Conservation (phyloP, 2,329 filamentous ascomycete species). For the Emergomyces orientalis region DNA sequence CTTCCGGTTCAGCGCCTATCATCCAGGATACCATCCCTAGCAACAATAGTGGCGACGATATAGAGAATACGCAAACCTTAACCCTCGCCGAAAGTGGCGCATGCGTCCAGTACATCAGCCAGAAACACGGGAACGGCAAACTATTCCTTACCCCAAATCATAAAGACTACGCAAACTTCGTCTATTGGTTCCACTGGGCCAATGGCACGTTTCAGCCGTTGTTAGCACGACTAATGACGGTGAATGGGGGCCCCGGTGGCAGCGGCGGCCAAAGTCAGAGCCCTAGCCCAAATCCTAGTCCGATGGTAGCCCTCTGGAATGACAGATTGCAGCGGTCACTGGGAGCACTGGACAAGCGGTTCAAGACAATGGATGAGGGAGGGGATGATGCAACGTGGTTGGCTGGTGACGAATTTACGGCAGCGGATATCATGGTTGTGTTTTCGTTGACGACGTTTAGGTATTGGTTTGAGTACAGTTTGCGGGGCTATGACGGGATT, state of each 20-base stretch:
- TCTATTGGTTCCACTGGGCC: slow-evolving; percentile 57
- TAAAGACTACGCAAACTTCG: slow-evolving; percentile 48
- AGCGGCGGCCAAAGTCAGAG: background rate
- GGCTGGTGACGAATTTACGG: slow-evolving; percentile 53
- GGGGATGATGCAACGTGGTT: slow-evolving; percentile 45
- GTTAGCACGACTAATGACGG: slow-evolving; percentile 28
- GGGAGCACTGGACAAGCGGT: slow-evolving; percentile 27
- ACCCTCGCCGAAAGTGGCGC: slow-evolving; percentile 53
- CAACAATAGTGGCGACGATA: slow-evolving; percentile 14
- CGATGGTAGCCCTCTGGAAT: background rate
- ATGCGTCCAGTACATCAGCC: slow-evolving; percentile 53
- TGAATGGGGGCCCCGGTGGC: background rate
- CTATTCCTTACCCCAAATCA: slow-evolving; percentile 41
- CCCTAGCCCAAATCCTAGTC: background rate
- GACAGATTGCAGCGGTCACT: background rate
- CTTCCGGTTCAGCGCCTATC: slow-evolving; percentile 49
- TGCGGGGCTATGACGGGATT: slow-evolving; percentile 37
- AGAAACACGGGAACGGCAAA: slow-evolving; percentile 43
- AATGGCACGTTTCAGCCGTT: slow-evolving; percentile 39
- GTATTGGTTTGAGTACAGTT: slow-evolving; percentile 34
- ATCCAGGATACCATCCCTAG: slow-evolving; percentile 42
- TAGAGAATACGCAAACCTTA: slow-evolving; percentile 20
- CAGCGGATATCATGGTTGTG: slow-evolving; percentile 56
- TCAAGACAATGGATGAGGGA: slow-evolving; percentile 43
- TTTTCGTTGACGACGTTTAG: slow-evolving; percentile 53